Evolutionary conservation across 495 filamentous ascomycete species (phyloP).

Genomic region (Podospora bellae-mahoneyi): DNA sequence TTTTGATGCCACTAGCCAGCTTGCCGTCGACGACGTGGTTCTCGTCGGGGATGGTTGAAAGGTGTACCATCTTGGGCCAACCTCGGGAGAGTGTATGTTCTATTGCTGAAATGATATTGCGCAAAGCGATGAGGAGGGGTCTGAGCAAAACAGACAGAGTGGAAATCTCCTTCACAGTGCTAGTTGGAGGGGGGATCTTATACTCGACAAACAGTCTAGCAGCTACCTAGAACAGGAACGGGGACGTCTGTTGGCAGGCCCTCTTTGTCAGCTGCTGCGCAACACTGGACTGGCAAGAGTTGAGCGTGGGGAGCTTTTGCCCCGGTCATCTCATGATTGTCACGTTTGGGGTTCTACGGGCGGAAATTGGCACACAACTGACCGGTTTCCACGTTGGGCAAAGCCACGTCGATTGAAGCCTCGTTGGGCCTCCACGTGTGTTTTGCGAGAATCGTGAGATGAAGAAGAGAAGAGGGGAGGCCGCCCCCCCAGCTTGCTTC

Average conservation of each 20-base stretch:
- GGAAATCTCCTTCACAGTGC: neutral
- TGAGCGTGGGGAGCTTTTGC: slow-evolving; percentile 17
- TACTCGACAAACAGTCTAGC: slow-evolving; percentile 3
- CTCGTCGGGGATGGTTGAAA: slow-evolving; percentile 54
- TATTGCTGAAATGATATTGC: neutral
- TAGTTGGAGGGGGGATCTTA: slow-evolving; percentile 6
- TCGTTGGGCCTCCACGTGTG: neutral
- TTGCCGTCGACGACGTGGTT: slow-evolving; percentile 40
- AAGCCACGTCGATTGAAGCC: neutral
- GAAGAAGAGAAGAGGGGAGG: neutral
- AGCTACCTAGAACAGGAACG: neutral
- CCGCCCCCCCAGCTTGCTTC: neutral
- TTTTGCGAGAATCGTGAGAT: neutral
- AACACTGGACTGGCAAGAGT: neutral
- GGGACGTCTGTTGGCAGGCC: neutral
- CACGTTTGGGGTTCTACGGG: slow-evolving; percentile 6
- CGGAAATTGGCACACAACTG: slow-evolving; percentile 8
- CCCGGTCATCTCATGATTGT: slow-evolving; percentile 19
- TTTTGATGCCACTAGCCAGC: slow-evolving; percentile 45
- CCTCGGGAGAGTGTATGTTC: neutral
- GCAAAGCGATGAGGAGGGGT: slow-evolving; percentile 2
- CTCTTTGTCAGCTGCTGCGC: slow-evolving; percentile 11
- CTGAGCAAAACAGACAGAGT: neutral
- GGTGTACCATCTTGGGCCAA: slow-evolving; percentile 62
- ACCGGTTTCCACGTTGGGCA: neutral